phyloP scores from a whole-genome alignment of 1,284 basidiomycete species.

The Fomitopsis palustris region DNA sequence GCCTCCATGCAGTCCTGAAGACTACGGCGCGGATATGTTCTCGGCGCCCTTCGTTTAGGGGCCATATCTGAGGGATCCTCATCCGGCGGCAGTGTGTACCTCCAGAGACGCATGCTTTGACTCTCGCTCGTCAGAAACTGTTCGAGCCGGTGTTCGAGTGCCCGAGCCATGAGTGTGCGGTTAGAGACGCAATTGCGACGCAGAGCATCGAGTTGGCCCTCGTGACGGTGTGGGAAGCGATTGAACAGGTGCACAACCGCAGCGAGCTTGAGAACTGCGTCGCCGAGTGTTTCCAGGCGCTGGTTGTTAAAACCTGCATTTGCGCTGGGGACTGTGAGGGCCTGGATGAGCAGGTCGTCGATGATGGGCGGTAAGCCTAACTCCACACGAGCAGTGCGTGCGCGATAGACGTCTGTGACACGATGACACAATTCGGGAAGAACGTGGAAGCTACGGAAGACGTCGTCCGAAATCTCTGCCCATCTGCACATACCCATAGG shows the following conservation, averaged over 20 bases:
- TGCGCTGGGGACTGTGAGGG: constrained; percentile 68
- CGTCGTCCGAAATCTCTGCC: constrained; percentile 42
- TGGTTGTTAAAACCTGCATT: constrained; percentile 71
- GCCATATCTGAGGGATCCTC: constrained; percentile 25
- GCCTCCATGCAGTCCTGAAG: constrained; percentile 87
- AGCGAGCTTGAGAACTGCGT: constrained; percentile 75
- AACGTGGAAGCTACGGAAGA: constrained; percentile 49
- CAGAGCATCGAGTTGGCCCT: constrained; percentile 72
- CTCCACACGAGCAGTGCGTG: constrained; percentile 42
- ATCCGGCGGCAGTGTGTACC: constrained; percentile 42
- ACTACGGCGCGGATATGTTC: constrained; percentile 58
- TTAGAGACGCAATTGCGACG: constrained; percentile 68
- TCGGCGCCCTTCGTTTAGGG: constrained; percentile 26
- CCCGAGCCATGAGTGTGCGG: constrained; percentile 60
- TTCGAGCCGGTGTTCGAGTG: constrained; percentile 60
- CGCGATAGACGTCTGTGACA: constrained; percentile 62
- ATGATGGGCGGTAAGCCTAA: constrained; percentile 58
- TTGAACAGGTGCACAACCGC: constrained; percentile 76
- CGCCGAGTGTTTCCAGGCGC: constrained; percentile 80
- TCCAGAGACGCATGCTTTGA: constrained; percentile 57
- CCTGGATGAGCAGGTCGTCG: constrained; percentile 60
- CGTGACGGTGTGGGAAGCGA: constrained; percentile 69
- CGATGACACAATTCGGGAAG: constrained; percentile 67
- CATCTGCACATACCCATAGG: constrained; percentile 53
- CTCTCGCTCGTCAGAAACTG: constrained; percentile 59